Evolutionary conservation across 805 yeast species (phyloP), one percentile per base, ranked within the genome.

Genomic region (Kazachstania martiniae): DNA sequence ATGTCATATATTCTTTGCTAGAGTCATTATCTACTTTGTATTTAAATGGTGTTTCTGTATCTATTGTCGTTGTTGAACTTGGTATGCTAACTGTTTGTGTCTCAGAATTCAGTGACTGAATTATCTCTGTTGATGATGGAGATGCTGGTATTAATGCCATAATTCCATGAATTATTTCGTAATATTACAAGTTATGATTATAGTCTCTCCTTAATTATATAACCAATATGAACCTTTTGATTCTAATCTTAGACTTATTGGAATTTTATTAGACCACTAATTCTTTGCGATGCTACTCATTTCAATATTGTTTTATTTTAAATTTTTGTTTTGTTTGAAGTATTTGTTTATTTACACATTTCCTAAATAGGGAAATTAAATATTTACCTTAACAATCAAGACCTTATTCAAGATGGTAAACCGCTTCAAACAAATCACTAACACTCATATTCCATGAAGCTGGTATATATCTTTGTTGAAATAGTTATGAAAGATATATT

Each of bases 1-100:
- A 29, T n/a, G 48, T 47, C 47, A 52, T 43, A 25, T 37, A 52
- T 26, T 47, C 52, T 25, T 38, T 41, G 10, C 39, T 25, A 12
- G 33, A 28, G 14, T 36, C 29, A 9, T 12, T 12, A 25, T 28
- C 4, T 12, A 14, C 18, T 25, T 17, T 16, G 9, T 14, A 7
- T 18, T 17, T 4, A 12, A 6, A 8, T 8, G 12, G 22, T 3
- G 28, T 14, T 5, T 5, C 6, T 12, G 28, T n/a, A 9, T 10
- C 14, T 26, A 18, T 26, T n/a, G 15, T 10, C 7, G 21, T 19
- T 8, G 10, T 19, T 19, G 21, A 8, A 19, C 21, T 19, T 8
- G 7, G 7, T 19, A 8, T 19, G 7, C 7, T 7, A 8, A 10
- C 9, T 19, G 21, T 19, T 19, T 8, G 9, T 19, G 21, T 19